A percentile compares a stretch with the other conserved stretches of the same genome.
These are phyloP conservation scores for Begonia peltatifolia DNA, from an alignment of 306 rosid species.

Conservation along the genomic window DNA sequence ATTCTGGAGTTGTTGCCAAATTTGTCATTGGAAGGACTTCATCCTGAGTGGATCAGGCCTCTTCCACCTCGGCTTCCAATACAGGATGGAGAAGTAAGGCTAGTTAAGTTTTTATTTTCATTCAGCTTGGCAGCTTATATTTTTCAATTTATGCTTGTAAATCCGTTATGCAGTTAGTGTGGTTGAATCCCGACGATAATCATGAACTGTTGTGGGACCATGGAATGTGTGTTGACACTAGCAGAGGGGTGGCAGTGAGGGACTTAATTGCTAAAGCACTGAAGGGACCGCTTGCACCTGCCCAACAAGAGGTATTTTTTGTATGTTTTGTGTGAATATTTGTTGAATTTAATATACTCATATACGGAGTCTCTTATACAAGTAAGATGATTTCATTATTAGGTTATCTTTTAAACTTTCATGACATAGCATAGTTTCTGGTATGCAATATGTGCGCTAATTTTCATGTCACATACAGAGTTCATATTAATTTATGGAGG, in stretches of 20 bases:
- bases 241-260: conserved; percentile 92
- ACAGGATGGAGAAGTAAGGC: conserved; percentile 72
- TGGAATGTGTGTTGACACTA: conserved; percentile 88
- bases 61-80: conserved; percentile 83
- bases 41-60: conserved; percentile 91
- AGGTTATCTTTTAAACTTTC: too few relatives aligned
- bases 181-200: conserved; percentile 82
- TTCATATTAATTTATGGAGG: too few relatives aligned
- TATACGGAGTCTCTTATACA: too few relatives aligned
- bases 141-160: conserved; percentile 19
- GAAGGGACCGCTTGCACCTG: conserved; percentile 83
- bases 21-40: conserved; percentile 56
- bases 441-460: too few relatives aligned
- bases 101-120: conserved; percentile 5
- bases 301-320: conserved; percentile 75
- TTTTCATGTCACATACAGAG: too few relatives aligned
- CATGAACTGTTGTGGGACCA: conserved; percentile 94
- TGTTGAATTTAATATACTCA: too few relatives aligned
- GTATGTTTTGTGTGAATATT: too few relatives aligned
- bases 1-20: conserved; percentile 59
- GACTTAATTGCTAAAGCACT: conserved; percentile 82
- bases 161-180: conserved; percentile 64
- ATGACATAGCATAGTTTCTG: too few relatives aligned
- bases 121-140: conserved; percentile 12
- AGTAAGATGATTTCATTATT: too few relatives aligned